Evolutionary conservation across 352 stramenopile genomes (phyloP).

Genomic region (Globisporangium solare): DNA sequence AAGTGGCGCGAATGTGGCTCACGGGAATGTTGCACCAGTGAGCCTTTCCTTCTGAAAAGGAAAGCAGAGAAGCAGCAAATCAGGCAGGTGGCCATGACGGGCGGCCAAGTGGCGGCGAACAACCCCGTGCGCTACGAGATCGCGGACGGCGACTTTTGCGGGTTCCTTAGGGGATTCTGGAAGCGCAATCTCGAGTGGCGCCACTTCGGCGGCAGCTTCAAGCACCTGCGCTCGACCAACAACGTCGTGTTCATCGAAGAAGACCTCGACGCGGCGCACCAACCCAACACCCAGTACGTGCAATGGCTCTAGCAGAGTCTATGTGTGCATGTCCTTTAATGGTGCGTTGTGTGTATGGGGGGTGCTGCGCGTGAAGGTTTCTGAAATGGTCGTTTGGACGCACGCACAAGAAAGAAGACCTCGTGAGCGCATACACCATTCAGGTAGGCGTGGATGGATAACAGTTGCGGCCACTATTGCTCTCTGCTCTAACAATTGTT

Average conservation of each 20-base stretch:
- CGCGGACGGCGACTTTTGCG: constrained; percentile 57
- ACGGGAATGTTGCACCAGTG: too few relatives aligned
- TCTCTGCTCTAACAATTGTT: not conserved
- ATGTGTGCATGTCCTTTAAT: not conserved
- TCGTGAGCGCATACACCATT: constrained; percentile 73
- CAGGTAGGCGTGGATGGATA: constrained; percentile 37
- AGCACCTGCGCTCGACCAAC: constrained; percentile 76
- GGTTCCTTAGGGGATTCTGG: constrained; percentile 75
- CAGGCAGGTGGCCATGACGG: too few relatives aligned
- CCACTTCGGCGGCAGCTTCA: constrained; percentile 70
- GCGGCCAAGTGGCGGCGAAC: too few relatives aligned
- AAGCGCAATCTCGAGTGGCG: constrained; percentile 82
- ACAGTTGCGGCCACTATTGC: too few relatives aligned
- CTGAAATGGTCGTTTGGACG: constrained; percentile 79
- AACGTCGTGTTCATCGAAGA: constrained; percentile 82
- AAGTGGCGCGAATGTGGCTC: too few relatives aligned
- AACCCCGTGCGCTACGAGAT: constrained; percentile 40
- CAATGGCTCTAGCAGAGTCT: too few relatives aligned
- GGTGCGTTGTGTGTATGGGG: not conserved
- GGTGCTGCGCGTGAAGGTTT: constrained; percentile 31
- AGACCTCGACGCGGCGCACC: constrained; percentile 54
- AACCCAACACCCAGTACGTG: constrained; percentile 67
- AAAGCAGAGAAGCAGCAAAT: too few relatives aligned
- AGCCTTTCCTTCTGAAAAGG: too few relatives aligned
- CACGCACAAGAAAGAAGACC: constrained; percentile 64